Conservation (phyloP, 2,329 filamentous ascomycete species). For the Aspergillus sp. region DNA sequence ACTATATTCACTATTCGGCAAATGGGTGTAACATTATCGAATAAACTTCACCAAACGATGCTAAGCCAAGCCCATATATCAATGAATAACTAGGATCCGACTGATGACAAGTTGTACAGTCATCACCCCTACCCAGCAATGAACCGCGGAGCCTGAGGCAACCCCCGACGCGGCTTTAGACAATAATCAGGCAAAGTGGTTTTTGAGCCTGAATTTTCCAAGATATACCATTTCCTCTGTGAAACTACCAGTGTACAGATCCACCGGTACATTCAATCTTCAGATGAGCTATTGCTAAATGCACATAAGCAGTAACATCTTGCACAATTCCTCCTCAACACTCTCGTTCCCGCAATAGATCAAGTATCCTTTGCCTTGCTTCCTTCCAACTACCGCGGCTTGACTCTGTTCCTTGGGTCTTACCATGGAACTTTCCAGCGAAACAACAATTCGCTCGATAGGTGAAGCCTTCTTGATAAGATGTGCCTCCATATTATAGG, state of each 20-base stretch:
- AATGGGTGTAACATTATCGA: background rate
- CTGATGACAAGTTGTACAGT: background rate
- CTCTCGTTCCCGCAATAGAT: background rate
- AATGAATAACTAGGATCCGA: background rate
- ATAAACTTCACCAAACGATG: background rate
- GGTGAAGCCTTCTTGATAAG: background rate
- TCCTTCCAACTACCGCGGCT: background rate
- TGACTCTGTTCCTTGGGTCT: background rate
- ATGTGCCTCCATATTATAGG: background rate
- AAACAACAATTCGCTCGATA: background rate
- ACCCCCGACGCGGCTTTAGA: too few species aligned
- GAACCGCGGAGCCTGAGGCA: too few species aligned
- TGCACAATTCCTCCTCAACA: background rate
- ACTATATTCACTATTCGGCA: background rate
- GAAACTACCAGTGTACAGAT: too few species aligned
- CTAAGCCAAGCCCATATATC: background rate
- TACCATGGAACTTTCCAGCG: background rate
- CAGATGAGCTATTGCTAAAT: background rate
- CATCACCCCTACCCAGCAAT: too few species aligned
- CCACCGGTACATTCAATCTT: too few species aligned
- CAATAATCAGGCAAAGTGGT: too few species aligned
- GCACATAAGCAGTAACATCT: background rate
- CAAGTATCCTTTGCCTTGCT: background rate
- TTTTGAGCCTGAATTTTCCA: background rate
- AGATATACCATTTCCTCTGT: too few species aligned